Base-by-base conservation (phyloP, 2,329 filamentous ascomycete genomes). In the Allantophomopsis cytisporea region DNA sequence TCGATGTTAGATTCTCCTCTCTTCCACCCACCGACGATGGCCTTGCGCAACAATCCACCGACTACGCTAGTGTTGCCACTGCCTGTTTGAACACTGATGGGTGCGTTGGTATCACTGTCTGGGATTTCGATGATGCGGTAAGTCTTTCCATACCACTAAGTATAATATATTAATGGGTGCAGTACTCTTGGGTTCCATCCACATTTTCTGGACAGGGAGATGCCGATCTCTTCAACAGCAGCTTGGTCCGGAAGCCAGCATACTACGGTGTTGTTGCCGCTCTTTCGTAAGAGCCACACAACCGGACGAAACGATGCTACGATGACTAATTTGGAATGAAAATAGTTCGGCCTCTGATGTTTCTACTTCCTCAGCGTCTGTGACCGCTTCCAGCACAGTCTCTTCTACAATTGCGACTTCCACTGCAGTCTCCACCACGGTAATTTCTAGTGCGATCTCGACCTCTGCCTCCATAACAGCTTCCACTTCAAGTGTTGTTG, bases 1-100 rank as follows among this genome's bases (percentile, higher is more conserved):
- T 79, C 16, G 75, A 80, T 50, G 69, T 79, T 43, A 62, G 72
- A 20, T 62, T 66, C 39, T 49, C 55, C 1, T 51, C 48, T 7
- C 50, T 73, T 15, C 70, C 73, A 0, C 53, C 63, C 4, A 62
- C 54, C 4, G 48, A 53, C 1, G 50, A 57, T 2, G 60, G 59
- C 33, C 50, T 61, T 17, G 52, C 53, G 23, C 58, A 60, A 16
- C 71, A 76, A 54, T 64, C 62, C 2, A 46, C 48, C 15, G 65
- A 68, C 37, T 76, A 71, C 43, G 61, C 37, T 8, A 40, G 40
- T 38, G 38, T 42, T 1, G 45, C 50, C 12, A 39, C 36, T 2
- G 50, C 52, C 13, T 54, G 52, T 37, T 16, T 54, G 14, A 36
- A 49, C 4, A 45, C 48, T 12, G 37, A 46, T 21, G 14, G 4